A percentile compares a stretch with the other conserved stretches of the same genome.
Conservation (phyloP, 1,139 yeast species). For the Lodderomyces orthopsilosis region DNA sequence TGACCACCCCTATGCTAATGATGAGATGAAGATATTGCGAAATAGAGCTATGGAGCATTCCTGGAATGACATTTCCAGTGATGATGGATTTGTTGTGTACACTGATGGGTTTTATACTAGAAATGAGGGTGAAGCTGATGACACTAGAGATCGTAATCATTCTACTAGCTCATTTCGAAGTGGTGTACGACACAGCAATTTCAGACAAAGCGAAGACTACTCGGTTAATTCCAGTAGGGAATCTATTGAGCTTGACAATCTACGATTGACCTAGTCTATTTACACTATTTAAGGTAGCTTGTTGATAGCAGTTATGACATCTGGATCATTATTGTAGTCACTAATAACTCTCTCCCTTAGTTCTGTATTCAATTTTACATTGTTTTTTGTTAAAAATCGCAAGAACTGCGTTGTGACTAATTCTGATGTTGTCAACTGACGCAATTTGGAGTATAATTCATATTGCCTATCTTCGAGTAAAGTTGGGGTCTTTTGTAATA, state of each 20-base stretch:
- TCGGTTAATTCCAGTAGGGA: conserved; percentile 6
- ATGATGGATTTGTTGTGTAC: conserved; percentile 46
- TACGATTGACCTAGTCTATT: conserved; percentile 4
- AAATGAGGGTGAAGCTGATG: conserved; percentile 13
- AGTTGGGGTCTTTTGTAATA: conserved; percentile 4
- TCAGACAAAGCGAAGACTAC: background rate
- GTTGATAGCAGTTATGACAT: background rate
- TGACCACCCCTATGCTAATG: conserved; percentile 28
- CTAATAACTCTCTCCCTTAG: conserved; percentile 4
- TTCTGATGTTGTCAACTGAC: conserved; percentile 6
- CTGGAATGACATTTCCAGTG: conserved; percentile 34
- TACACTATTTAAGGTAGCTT: background rate
- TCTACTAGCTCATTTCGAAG: conserved; percentile 1
- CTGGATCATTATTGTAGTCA: conserved; percentile 3
- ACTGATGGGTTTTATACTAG: conserved; percentile 43
- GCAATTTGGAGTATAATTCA: conserved; percentile 11
- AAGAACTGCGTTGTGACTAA: conserved; percentile 12
- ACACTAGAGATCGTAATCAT: background rate
- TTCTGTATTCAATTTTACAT: conserved; percentile 6
- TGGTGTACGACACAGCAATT: conserved; percentile 3
- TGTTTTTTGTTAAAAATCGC: conserved; percentile 6
- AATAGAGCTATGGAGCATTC: conserved; percentile 14
- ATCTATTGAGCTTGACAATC: conserved; percentile 10
- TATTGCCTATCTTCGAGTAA: conserved; percentile 17
- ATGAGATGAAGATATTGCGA: conserved; percentile 37